Evolutionary conservation across 768 basidiomycete species (phyloP), one percentile per base, ranked within the genome.

Genomic region (Infundibulicybe gibba): DNA sequence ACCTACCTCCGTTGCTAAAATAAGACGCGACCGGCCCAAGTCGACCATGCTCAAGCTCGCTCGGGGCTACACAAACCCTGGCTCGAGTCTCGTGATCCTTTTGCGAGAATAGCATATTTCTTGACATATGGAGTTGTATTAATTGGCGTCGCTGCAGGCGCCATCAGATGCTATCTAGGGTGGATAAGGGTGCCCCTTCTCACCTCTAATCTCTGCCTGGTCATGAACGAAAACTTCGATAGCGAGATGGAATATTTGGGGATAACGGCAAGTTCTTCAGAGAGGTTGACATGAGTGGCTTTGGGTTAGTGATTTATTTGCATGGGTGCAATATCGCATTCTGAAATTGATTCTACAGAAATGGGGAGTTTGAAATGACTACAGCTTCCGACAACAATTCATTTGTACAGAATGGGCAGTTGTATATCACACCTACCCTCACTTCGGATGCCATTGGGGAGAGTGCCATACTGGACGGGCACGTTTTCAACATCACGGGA

Each of bases 361-460:
- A 88, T 51, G 83, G 82, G 31, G 81, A 92, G 58, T 94, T 94
- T 54, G 85, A 92, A 55, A 93, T 92, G 89, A 83, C 91, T 2
- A 93, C 90, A 1, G 66, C 64, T 12, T 83, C 82, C 5, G 54
- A 72, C 30, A 81, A 81, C 61, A 91, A 90, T 56, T 87, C 87
- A 6, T 91, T 85, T 67, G 79, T 94, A 44, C 70, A 76, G 41
- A 72, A 94, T 62, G 85, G 83, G 19, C 72, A 74, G 45, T 79
- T 94, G 20, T 94, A 92, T 68, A 80, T 97, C 60, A 77, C 86
- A 6, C 93, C 93, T 6, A 94, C 92, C 13, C 75, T 94, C 45
- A 94, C 93, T 0, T 80, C 85, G 12, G 87, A 92, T 58, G 66
- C 68, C 47, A 81, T 91, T 61, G 86, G 89, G 25, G 54, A 57